A percentile compares a stretch with the other conserved stretches of the same genome.
Evolutionary conservation across 1,284 basidiomycete genomes (phyloP).

Genomic region (Trichosporon ovoides): DNA sequence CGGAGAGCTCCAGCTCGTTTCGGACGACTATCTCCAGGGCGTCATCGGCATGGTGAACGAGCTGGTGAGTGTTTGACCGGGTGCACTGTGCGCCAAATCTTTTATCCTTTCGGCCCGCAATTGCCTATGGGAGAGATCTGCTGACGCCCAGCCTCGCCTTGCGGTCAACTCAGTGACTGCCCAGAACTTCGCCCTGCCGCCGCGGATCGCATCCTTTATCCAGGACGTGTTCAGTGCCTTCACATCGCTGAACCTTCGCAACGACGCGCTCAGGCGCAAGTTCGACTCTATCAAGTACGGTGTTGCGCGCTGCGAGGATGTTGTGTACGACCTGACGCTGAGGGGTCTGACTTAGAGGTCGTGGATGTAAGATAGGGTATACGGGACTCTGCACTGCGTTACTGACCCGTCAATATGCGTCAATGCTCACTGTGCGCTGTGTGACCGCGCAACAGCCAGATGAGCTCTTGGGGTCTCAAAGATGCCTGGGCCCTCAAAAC

Average conservation of each 20-base stretch:
- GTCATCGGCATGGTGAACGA: conserved; percentile 50
- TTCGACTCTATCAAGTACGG: conserved; percentile 51
- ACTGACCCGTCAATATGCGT: neutral
- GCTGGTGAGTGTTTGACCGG: conserved; percentile 42
- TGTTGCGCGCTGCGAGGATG: conserved; percentile 49
- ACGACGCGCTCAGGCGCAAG: conserved; percentile 45
- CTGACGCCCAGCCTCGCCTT: conserved; percentile 41
- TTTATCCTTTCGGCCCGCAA: no score
- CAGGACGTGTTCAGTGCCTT: conserved; percentile 42
- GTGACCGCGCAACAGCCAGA: no score
- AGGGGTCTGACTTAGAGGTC: conserved; percentile 26
- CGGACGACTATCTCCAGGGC: conserved; percentile 50
- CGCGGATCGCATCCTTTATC: conserved; percentile 48
- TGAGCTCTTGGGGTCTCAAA: no score
- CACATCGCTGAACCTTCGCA: conserved; percentile 46
- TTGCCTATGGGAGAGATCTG: neutral
- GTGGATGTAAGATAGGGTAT: neutral
- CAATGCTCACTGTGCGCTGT: no score
- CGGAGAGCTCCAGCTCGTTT: conserved; percentile 39
- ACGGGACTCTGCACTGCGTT: neutral
- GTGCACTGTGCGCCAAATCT: no score
- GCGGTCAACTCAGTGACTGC: conserved; percentile 49
- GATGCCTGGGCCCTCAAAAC: no score
- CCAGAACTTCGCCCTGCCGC: conserved; percentile 45
- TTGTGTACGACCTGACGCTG: conserved; percentile 48